Percentiles rank a stretch among this genome's conserved stretches.
Conservation (phyloP, 257 asterid species). For the Solanum bulbocastanum region DNA sequence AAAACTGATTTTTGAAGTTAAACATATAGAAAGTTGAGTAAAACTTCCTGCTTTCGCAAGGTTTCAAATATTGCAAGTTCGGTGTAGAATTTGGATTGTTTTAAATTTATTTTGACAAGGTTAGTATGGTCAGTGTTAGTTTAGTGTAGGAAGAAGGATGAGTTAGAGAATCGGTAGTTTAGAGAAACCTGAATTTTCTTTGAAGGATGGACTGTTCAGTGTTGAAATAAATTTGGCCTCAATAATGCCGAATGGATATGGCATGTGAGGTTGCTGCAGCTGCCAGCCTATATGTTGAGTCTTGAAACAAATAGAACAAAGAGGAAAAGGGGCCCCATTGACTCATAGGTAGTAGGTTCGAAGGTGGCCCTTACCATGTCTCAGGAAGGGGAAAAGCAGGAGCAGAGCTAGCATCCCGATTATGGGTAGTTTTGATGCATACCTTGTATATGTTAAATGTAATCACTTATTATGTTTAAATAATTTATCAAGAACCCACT, state of each 20-base stretch:
- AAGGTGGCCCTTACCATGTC: neutral
- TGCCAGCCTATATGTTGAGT: neutral
- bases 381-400: neutral
- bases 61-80: neutral
- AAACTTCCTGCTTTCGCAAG: neutral
- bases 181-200: neutral
- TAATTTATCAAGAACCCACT: fast-evolving
- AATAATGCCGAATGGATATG: neutral
- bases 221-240: neutral
- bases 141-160: neutral
- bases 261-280: neutral
- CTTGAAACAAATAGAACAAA: neutral
- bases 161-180: neutral
- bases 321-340: neutral
- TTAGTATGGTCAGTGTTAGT: neutral
- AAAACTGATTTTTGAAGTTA: neutral
- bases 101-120: neutral
- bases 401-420: neutral
- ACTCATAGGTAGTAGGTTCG: neutral
- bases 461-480: neutral
- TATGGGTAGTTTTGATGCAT: neutral
- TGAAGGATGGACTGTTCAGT: neutral
- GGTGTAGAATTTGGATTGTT: neutral
- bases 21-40: neutral
- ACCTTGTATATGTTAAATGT: fast-evolving